Evolutionary conservation across 352 stramenopile genomes (phyloP).

Genomic region (Pythium periplocum): DNA sequence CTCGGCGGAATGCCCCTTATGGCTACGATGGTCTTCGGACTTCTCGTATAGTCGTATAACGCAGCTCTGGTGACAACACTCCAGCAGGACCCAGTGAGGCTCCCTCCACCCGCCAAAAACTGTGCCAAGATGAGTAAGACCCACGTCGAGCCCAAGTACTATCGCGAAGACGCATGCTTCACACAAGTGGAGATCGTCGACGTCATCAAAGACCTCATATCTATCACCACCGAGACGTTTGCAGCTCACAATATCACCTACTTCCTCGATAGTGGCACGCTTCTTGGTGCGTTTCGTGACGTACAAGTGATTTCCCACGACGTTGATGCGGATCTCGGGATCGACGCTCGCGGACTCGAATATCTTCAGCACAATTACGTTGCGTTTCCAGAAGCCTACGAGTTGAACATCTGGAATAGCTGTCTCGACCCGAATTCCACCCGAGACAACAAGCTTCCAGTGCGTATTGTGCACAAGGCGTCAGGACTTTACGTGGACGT

Average conservation of each 20-base stretch:
- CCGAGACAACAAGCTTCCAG: conserved; percentile 20
- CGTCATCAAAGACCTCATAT: conserved; percentile 20
- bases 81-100: not conserved
- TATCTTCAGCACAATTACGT: conserved; percentile 10
- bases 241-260: conserved; percentile 19
- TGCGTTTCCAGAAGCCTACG: conserved; percentile 13
- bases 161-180: conserved; percentile 12
- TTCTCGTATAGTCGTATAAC: not conserved
- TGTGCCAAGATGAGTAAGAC: not conserved
- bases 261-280: conserved; percentile 29
- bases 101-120: not conserved
- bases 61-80: not conserved
- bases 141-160: conserved; percentile 7
- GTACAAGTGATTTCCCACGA: conserved; percentile 22
- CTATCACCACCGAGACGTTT: conserved; percentile 11
- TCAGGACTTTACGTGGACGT: conserved; percentile 27
- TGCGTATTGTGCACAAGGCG: conserved; percentile 12
- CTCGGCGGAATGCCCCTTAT: not conserved
- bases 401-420: conserved; percentile 17
- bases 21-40: not conserved
- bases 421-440: conserved; percentile 10
- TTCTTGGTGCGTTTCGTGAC: conserved; percentile 25
- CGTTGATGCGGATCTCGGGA: conserved; percentile 23
- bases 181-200: conserved; percentile 7
- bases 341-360: conserved; percentile 12